Evolutionary conservation across 2,329 filamentous ascomycete genomes (phyloP).

Genomic region (Hypoxylon sp.): DNA sequence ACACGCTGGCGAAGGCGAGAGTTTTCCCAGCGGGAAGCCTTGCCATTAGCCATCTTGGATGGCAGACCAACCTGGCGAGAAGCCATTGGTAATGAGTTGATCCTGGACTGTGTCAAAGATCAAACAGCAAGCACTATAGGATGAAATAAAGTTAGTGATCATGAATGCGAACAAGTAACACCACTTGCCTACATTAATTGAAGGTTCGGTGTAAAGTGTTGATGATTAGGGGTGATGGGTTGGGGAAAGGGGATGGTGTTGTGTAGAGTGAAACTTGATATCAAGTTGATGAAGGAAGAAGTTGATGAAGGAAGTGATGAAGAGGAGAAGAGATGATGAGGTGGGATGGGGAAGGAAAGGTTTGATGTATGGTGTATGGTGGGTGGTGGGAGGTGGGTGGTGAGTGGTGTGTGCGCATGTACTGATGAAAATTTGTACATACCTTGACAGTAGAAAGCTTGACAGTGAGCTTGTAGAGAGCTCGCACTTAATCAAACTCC

Average conservation of each 20-base stretch:
- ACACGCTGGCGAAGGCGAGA: conserved; percentile 1
- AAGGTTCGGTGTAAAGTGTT: not conserved
- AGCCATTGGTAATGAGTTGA: not conserved
- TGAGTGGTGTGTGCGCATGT: not conserved
- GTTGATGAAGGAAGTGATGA: too few species aligned
- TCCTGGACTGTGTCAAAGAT: not conserved
- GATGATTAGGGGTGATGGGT: not conserved
- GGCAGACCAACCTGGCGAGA: not conserved
- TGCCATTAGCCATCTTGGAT: not conserved
- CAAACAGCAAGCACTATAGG: not conserved
- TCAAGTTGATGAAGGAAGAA: conserved; percentile 7
- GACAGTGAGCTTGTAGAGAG: not conserved
- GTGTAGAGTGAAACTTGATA: not conserved
- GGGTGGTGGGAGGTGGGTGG: not conserved
- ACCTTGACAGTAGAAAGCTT: not conserved
- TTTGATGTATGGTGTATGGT: not conserved
- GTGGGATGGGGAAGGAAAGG: not conserved
- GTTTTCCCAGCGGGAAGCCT: conserved; percentile 8
- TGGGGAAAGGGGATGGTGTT: not conserved
- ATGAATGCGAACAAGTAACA: not conserved
- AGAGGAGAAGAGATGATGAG: not conserved
- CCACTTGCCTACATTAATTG: not conserved
- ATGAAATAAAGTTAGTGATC: not conserved
- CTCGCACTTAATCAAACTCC: not conserved
- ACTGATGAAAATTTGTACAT: not conserved